These are phyloP conservation scores for Kwoniella sp. DNA, from an alignment of 768 basidiomycete genomes.

Conservation along the genomic window DNA sequence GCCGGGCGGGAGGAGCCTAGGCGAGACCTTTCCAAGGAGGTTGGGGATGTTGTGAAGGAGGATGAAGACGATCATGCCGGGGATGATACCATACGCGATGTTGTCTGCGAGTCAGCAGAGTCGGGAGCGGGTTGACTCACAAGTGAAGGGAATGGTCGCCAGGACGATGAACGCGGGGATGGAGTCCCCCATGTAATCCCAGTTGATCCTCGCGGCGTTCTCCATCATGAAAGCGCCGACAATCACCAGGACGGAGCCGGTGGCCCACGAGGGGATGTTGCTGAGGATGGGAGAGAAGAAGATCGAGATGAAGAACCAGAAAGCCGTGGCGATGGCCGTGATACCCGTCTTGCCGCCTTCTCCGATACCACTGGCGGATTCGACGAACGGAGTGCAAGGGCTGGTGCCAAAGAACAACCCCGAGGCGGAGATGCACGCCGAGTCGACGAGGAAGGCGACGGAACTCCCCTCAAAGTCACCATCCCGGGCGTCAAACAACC, in stretches of 20 bases:
- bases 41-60: constrained; percentile 69
- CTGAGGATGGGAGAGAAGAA: constrained; percentile 88
- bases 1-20: constrained; percentile 38
- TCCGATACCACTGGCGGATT: constrained; percentile 41
- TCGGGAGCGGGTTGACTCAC: constrained; percentile 17
- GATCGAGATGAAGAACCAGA: constrained; percentile 74
- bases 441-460: constrained; percentile 43
- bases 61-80: constrained; percentile 67
- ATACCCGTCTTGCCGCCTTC: constrained; percentile 87
- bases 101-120: constrained; percentile 50
- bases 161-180: constrained; percentile 80
- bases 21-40: constrained; percentile 56
- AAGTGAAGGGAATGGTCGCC: constrained; percentile 59
- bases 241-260: constrained; percentile 76
- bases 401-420: constrained; percentile 41
- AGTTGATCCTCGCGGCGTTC: constrained; percentile 81
- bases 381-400: constrained; percentile 42
- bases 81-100: constrained; percentile 85
- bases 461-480: constrained; percentile 76
- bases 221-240: constrained; percentile 86
- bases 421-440: constrained; percentile 33
- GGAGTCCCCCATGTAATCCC: constrained; percentile 82
- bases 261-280: constrained; percentile 80
- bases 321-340: constrained; percentile 66
- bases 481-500: constrained; percentile 76